Conservation (phyloP, 73 alveolate species). For the Blepharisma stoltei region DNA sequence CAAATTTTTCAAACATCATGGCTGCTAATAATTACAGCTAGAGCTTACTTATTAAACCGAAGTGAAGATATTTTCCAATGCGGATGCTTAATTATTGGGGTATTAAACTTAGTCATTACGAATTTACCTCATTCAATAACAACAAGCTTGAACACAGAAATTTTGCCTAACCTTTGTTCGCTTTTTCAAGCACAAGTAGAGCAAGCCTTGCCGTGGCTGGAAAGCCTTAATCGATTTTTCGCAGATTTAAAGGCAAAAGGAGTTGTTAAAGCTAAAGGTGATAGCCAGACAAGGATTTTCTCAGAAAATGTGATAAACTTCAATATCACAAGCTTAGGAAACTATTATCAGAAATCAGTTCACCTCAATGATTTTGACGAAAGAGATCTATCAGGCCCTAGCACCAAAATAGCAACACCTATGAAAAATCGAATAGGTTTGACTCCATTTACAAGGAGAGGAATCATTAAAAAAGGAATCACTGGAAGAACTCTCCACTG, state of each 20-base stretch:
- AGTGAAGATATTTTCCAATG: neutral
- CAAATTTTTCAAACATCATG: neutral
- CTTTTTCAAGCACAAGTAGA: neutral
- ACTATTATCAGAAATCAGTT: neutral
- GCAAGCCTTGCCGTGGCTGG: neutral
- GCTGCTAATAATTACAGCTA: neutral
- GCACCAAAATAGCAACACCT: neutral
- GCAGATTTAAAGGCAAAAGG: neutral
- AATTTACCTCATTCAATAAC: neutral
- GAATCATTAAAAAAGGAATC: neutral
- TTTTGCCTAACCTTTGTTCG: neutral
- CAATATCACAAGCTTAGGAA: neutral
- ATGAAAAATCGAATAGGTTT: neutral
- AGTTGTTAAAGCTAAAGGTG: neutral
- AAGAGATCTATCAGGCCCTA: neutral
- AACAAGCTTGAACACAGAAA: neutral
- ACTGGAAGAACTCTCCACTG: conserved; percentile 4
- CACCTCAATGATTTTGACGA: neutral
- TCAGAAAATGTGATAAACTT: neutral
- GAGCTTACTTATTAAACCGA: neutral
- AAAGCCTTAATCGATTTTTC: neutral
- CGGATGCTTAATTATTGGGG: neutral
- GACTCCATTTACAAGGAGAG: neutral
- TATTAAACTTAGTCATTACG: neutral
- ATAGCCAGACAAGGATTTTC: neutral